These are phyloP conservation scores for Suillus brevipes DNA, from an alignment of 768 basidiomycete genomes.

Conservation along the genomic window DNA sequence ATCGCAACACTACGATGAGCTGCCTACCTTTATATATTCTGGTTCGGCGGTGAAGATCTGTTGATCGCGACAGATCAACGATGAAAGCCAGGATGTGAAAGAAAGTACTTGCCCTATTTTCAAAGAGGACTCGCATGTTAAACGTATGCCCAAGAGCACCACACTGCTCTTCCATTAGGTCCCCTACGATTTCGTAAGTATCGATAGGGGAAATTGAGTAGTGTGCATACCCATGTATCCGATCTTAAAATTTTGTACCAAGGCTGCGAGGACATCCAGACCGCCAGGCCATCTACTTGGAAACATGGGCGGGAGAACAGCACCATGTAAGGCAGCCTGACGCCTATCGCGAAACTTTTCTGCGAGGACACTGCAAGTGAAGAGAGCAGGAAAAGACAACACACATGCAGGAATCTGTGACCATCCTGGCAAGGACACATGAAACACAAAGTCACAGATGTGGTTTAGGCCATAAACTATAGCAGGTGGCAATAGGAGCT, in stretches of 20 bases:
- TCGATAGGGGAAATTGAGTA: not conserved
- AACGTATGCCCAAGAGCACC: conserved; percentile 25
- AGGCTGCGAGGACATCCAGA: conserved; percentile 42
- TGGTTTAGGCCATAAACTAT: conserved; percentile 18
- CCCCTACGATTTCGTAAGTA: conserved; percentile 12
- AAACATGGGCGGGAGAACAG: conserved; percentile 42
- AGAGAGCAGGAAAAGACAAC: conserved; percentile 25
- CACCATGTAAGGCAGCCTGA: conserved; percentile 45
- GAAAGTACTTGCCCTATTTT: conserved; percentile 23
- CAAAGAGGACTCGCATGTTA: conserved; percentile 24
- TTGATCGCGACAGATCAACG: not conserved
- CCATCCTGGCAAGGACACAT: conserved; percentile 17
- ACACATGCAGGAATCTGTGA: conserved; percentile 17
- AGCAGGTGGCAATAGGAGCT: conserved; percentile 19
- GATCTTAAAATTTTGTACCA: conserved; percentile 39
- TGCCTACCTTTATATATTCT: conserved; percentile 39
- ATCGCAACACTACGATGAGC: not conserved
- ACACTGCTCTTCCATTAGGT: conserved; percentile 13
- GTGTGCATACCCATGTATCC: conserved; percentile 49
- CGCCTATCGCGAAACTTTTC: conserved; percentile 30
- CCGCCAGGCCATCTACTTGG: conserved; percentile 44
- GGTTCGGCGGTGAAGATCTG: conserved; percentile 42
- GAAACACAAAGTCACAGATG: conserved; percentile 13
- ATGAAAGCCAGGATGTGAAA: not conserved
- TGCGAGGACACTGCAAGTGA: conserved; percentile 18